Evolutionary conservation across 2,329 filamentous ascomycete genomes (phyloP).

Genomic region (Triangularia setosa): DNA sequence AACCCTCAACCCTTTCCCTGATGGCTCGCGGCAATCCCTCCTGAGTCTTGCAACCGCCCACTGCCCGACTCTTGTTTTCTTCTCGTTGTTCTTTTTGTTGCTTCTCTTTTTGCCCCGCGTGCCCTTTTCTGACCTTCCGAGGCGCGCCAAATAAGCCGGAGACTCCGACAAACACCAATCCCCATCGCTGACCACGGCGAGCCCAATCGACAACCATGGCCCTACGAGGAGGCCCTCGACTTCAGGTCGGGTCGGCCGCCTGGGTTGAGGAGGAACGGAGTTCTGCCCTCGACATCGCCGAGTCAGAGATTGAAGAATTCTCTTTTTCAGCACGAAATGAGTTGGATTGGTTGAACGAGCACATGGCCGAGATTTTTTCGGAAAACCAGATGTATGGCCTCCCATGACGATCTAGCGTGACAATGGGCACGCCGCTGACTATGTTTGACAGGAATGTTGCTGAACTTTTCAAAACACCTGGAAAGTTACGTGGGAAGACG

Average conservation of each 20-base stretch:
- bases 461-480: constrained; percentile 93
- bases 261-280: constrained; percentile 86
- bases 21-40: constrained; percentile 2
- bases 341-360: constrained; percentile 96
- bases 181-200: not conserved
- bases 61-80: not conserved
- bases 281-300: constrained; percentile 69
- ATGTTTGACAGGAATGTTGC: constrained; percentile 66
- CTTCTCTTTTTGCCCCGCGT: not conserved
- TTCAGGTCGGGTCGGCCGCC: constrained; percentile 72
- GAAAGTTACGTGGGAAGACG: constrained; percentile 77
- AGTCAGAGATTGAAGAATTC: constrained; percentile 88
- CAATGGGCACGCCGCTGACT: constrained; percentile 13
- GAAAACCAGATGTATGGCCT: constrained; percentile 73
- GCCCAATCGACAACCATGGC: constrained; percentile 31
- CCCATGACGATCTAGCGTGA: not conserved
- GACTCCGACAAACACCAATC: not conserved
- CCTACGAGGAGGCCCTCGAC: constrained; percentile 52
- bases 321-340: constrained; percentile 89
- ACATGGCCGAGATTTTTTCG: constrained; percentile 92
- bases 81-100: not conserved
- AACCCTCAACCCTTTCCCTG: constrained; percentile 7
- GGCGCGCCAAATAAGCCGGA: not conserved
- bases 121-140: constrained; percentile 13
- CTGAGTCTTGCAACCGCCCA: not conserved